These are phyloP conservation scores for Fusarium neocosmosporiellum DNA, from an alignment of 2,329 filamentous ascomycete species.

Conservation along the genomic window DNA sequence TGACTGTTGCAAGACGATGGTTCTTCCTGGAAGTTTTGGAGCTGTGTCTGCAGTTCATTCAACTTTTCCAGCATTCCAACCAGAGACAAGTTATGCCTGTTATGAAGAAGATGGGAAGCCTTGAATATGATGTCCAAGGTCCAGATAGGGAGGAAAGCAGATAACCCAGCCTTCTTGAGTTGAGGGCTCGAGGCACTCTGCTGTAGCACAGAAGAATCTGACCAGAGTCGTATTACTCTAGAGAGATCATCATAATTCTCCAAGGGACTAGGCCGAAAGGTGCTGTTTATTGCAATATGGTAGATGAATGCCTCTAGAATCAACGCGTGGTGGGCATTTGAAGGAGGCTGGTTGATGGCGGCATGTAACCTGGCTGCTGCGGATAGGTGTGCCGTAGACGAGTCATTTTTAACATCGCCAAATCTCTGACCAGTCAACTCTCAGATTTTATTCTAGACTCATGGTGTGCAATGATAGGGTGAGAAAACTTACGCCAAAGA, in stretches of 20 bases:
- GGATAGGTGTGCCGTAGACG: not conserved
- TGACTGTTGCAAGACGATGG: not conserved
- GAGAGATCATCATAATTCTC: not conserved
- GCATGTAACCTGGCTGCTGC: not conserved
- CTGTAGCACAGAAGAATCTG: not conserved
- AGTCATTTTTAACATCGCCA: not conserved
- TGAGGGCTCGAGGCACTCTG: not conserved
- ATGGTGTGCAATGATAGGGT: accelerated
- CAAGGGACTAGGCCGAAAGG: not conserved
- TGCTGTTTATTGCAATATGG: not conserved
- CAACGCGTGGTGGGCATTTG: not conserved
- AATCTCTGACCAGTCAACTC: not conserved
- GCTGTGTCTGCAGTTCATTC: not conserved
- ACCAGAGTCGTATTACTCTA: not conserved
- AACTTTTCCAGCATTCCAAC: not conserved
- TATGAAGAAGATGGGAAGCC: not conserved
- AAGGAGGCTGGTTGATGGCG: not conserved
- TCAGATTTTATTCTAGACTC: not conserved
- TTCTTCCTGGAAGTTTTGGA: not conserved
- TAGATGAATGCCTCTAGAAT: not conserved
- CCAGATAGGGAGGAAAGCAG: not conserved
- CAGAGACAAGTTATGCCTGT: accelerated
- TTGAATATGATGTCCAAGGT: not conserved
- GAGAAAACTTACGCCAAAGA: not conserved
- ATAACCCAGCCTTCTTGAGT: not conserved